Evolutionary conservation across 2,329 filamentous ascomycete species (phyloP).

Genomic region (Paraphoma chrysanthemicola): DNA sequence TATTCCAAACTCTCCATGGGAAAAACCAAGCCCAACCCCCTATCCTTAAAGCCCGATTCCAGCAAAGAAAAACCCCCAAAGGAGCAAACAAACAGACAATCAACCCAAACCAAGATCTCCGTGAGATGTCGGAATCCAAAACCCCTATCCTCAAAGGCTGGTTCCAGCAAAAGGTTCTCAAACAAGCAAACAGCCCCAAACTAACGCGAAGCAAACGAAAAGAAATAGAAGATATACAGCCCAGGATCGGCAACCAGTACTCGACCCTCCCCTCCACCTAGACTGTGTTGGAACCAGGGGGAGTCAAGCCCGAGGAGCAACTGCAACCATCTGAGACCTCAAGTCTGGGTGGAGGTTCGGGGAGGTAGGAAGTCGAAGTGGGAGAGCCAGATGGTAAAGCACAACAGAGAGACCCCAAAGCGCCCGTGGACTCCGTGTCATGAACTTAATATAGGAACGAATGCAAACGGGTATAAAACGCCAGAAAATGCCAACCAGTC

Average conservation of each 20-base stretch:
- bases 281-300: slow-evolving; percentile 17
- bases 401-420: slow-evolving; percentile 6
- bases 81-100: background rate
- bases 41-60: background rate
- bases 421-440: background rate
- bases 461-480: slow-evolving; percentile 5
- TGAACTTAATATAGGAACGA: background rate
- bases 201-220: no score
- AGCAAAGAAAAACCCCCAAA: background rate
- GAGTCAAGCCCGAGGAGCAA: slow-evolving; percentile 24
- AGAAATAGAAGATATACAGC: no score
- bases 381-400: background rate
- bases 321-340: slow-evolving; percentile 19
- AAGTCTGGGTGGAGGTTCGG: slow-evolving; percentile 14
- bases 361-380: background rate
- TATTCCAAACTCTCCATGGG: background rate
- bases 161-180: no score
- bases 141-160: no score
- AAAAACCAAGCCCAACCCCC: background rate
- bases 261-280: slow-evolving; percentile 11
- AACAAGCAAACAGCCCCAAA: no score
- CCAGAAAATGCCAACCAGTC: slow-evolving; percentile 7
- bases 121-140: background rate
- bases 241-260: background rate
- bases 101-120: background rate